Conservation (phyloP, 352 stramenopile species). For the Phytophthora tentaculata region DNA sequence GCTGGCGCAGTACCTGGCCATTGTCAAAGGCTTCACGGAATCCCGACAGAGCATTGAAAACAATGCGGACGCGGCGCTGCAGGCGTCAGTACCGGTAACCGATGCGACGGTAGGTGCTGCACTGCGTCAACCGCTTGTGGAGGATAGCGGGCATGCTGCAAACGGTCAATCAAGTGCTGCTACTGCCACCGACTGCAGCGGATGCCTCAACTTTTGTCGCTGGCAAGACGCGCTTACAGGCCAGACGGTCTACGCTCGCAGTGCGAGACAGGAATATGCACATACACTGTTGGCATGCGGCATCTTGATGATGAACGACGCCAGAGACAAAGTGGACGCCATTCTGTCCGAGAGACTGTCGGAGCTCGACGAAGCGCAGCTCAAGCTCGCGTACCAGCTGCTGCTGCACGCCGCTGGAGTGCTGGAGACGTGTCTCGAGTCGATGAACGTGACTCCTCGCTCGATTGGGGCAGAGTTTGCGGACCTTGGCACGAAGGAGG, state of each 20-base stretch:
- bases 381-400: conserved; percentile 76
- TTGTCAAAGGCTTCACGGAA: conserved; percentile 63
- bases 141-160: conserved; percentile 1
- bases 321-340: conserved; percentile 49
- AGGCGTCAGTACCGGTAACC: conserved; percentile 17
- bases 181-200: conserved; percentile 26
- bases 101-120: conserved; percentile 5
- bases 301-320: conserved; percentile 51
- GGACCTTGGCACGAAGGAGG: conserved; percentile 36
- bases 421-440: conserved; percentile 55
- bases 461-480: conserved; percentile 40
- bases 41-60: not conserved
- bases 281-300: conserved; percentile 58
- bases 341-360: conserved; percentile 44
- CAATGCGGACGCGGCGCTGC: not conserved
- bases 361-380: conserved; percentile 63
- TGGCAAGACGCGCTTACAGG: conserved; percentile 64
- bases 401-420: conserved; percentile 63
- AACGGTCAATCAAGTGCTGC: not conserved
- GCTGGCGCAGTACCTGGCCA: conserved; percentile 53
- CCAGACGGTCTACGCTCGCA: conserved; percentile 48
- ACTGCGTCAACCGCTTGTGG: conserved; percentile 54
- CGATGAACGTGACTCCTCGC: conserved; percentile 41
- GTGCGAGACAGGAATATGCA: conserved; percentile 61
- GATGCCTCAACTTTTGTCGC: conserved; percentile 59